Evolutionary conservation across 1,284 basidiomycete genomes (phyloP).

Genomic region (Sporisorium exsertum): DNA sequence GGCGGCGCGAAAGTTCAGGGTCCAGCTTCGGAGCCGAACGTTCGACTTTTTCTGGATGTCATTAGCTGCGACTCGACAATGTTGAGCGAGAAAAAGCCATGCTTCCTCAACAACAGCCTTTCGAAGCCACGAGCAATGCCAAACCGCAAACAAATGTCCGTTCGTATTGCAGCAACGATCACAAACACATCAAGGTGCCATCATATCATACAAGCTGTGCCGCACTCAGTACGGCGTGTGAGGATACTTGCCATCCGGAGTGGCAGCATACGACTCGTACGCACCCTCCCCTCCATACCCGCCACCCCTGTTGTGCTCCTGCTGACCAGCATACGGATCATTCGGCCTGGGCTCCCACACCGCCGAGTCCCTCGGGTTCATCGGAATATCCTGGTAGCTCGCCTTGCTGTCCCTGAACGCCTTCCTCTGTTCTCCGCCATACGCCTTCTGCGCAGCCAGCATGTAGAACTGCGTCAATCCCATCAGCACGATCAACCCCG

Average conservation of each 20-base stretch:
- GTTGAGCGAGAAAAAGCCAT: not conserved
- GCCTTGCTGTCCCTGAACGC: slow-evolving; percentile 35
- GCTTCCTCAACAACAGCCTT: not conserved
- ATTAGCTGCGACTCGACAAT: not conserved
- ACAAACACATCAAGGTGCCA: not conserved
- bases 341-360: slow-evolving; percentile 51
- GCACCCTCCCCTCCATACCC: slow-evolving; percentile 8
- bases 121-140: not conserved
- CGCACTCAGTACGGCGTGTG: slow-evolving; percentile 24
- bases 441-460: slow-evolving; percentile 61
- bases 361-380: slow-evolving; percentile 55
- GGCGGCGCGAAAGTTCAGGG: slow-evolving; percentile 14
- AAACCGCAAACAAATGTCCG: slow-evolving; percentile 6
- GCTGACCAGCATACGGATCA: slow-evolving; percentile 29
- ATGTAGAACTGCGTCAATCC: slow-evolving; percentile 68
- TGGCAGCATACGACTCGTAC: slow-evolving; percentile 38
- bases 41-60: not conserved
- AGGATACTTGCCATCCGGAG: slow-evolving; percentile 25
- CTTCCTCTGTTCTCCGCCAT: slow-evolving; percentile 61
- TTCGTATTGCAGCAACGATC: slow-evolving; percentile 12
- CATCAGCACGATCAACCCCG: slow-evolving; percentile 58
- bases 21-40: slow-evolving; percentile 32
- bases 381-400: slow-evolving; percentile 50
- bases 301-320: slow-evolving; percentile 1
- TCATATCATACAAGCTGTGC: not conserved